Conservation (phyloP, 1,284 basidiomycete species). For the Trichosporon ovoides region DNA sequence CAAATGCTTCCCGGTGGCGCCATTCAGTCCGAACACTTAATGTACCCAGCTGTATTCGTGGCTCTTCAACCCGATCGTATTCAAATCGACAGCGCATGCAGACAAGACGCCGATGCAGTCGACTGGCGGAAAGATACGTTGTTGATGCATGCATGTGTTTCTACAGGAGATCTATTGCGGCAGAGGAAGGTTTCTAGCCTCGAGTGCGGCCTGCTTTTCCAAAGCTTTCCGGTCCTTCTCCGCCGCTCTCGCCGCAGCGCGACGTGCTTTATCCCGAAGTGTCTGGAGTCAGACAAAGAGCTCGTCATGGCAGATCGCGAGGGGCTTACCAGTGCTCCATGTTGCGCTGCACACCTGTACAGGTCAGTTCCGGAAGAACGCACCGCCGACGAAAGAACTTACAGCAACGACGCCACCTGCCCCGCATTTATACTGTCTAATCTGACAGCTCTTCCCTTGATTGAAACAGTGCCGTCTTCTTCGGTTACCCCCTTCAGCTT, state of each 20-base stretch:
- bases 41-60: no score
- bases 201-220: background rate
- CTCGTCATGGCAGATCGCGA: background rate
- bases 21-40: no score
- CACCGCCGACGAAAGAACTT: background rate
- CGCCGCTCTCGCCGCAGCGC: background rate
- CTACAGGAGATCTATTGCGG: background rate
- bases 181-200: conserved; percentile 9
- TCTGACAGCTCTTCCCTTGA: conserved; percentile 21
- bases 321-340: conserved; percentile 31
- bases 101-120: no score
- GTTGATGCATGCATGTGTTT: background rate
- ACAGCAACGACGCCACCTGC: conserved; percentile 25
- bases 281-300: background rate
- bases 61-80: no score
- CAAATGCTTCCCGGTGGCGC: background rate
- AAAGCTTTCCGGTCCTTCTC: background rate
- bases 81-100: no score
- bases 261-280: background rate
- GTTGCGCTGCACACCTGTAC: conserved; percentile 24
- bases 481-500: conserved; percentile 52
- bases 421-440: conserved; percentile 17
- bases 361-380: background rate
- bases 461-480: conserved; percentile 11
- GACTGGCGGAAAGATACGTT: no score